Evolutionary conservation across 2,329 filamentous ascomycete genomes (phyloP).

Genomic region (Cordyceps pruinosa): DNA sequence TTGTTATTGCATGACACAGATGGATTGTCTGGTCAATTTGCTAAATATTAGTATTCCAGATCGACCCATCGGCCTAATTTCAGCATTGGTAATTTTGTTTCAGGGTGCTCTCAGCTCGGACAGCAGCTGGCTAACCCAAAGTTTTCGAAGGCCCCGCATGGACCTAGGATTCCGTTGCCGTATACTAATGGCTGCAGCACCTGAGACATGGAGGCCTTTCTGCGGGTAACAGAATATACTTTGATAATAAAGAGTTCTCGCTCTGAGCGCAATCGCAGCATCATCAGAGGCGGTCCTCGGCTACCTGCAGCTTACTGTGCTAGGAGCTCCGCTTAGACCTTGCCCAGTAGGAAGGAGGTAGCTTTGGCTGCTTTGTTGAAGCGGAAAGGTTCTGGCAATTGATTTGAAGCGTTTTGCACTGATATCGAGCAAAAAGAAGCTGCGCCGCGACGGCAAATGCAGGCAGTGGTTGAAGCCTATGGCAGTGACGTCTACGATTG

Average conservation of each 20-base stretch:
- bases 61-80: not conserved
- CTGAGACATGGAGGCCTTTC: not conserved
- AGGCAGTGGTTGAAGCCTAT: too few relatives aligned
- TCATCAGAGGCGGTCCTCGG: too few relatives aligned
- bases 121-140: not conserved
- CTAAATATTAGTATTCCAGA: not conserved
- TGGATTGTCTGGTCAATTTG: not conserved
- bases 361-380: too few relatives aligned
- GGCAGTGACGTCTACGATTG: too few relatives aligned
- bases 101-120: not conserved
- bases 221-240: not conserved
- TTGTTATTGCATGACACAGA: not conserved
- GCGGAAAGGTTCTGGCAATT: too few relatives aligned
- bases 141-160: not conserved
- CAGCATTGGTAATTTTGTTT: not conserved
- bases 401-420: too few relatives aligned
- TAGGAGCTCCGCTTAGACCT: too few relatives aligned
- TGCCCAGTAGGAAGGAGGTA: too few relatives aligned
- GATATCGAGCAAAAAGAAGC: too few relatives aligned
- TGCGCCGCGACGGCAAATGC: too few relatives aligned
- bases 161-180: not conserved
- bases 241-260: not conserved
- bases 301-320: too few relatives aligned
- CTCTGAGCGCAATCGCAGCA: too few relatives aligned
- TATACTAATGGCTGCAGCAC: not conserved